These are phyloP conservation scores for Blastobotrys arbuscula DNA, from an alignment of 1,139 yeast genomes.

Conservation along the genomic window DNA sequence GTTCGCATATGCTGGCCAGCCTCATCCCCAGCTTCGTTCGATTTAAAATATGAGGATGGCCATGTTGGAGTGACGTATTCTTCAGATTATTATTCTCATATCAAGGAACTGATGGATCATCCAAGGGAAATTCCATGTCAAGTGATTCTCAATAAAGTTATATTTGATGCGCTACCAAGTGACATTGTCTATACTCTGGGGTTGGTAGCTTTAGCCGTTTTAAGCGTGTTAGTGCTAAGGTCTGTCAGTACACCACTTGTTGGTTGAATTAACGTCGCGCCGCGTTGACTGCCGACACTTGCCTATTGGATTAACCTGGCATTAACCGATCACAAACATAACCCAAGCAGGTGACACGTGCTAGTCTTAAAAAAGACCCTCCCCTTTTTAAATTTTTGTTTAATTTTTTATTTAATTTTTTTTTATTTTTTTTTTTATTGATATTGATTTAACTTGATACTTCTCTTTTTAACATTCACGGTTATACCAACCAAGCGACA, in stretches of 20 bases:
- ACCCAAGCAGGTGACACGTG: constrained; percentile 5
- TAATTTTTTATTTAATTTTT: background rate
- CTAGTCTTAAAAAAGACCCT: background rate
- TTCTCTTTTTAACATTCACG: background rate
- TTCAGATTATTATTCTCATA: constrained; percentile 21
- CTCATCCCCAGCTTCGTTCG: constrained; percentile 30
- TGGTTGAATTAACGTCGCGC: no score
- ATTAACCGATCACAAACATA: no score
- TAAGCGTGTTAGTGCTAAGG: background rate
- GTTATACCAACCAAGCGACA: background rate
- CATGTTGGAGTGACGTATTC: constrained; percentile 17
- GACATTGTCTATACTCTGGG: constrained; percentile 23
- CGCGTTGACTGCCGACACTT: no score
- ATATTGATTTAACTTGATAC: background rate
- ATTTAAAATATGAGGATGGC: constrained; percentile 20
- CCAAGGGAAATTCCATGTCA: constrained; percentile 24
- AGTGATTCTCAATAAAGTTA: constrained; percentile 22
- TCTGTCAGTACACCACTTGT: no score
- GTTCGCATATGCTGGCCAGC: constrained; percentile 37
- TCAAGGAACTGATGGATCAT: constrained; percentile 14
- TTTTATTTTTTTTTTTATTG: background rate
- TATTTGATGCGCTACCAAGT: constrained; percentile 23
- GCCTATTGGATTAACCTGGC: no score
- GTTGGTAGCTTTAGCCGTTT: constrained; percentile 18
- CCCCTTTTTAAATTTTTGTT: background rate